These are phyloP conservation scores for Quercus dentata DNA, from an alignment of 306 rosid species.

Conservation along the genomic window DNA sequence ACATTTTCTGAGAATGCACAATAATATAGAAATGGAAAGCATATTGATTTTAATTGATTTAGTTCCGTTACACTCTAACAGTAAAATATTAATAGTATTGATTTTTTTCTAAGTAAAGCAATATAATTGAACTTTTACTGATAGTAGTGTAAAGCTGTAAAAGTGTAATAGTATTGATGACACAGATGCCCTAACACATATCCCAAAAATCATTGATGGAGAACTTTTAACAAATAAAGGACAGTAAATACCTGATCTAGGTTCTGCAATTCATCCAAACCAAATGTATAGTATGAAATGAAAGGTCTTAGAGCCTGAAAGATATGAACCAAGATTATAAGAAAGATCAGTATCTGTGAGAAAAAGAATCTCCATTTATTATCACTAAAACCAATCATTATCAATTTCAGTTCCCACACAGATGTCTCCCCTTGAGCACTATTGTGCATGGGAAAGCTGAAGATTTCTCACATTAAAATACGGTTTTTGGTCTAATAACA, in stretches of 20 bases:
- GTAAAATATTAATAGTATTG: not conserved
- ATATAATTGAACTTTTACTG: no score
- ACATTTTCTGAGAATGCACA: conserved; percentile 4
- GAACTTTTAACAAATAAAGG: not conserved
- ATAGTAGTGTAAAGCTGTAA: no score
- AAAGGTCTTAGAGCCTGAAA: conserved; percentile 86
- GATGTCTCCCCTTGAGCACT: not conserved
- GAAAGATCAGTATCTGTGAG: no score
- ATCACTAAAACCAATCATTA: not conserved
- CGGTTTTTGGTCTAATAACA: no score
- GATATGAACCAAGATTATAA: conserved; percentile 4
- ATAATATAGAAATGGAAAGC: not conserved
- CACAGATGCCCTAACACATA: not conserved
- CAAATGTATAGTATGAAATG: conserved; percentile 65
- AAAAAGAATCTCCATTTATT: not conserved
- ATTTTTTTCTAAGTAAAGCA: no score
- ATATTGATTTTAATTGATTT: not conserved
- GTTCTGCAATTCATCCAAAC: conserved; percentile 44
- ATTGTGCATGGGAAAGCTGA: not conserved
- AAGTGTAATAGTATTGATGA: not conserved
- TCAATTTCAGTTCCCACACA: not conserved
- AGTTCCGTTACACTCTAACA: not conserved
- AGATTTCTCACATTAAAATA: no score
- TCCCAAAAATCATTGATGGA: not conserved
- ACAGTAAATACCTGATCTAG: conserved; percentile 60